Conservation (phyloP, 2,329 filamentous ascomycete genomes). For the Zymoseptoria brevis region DNA sequence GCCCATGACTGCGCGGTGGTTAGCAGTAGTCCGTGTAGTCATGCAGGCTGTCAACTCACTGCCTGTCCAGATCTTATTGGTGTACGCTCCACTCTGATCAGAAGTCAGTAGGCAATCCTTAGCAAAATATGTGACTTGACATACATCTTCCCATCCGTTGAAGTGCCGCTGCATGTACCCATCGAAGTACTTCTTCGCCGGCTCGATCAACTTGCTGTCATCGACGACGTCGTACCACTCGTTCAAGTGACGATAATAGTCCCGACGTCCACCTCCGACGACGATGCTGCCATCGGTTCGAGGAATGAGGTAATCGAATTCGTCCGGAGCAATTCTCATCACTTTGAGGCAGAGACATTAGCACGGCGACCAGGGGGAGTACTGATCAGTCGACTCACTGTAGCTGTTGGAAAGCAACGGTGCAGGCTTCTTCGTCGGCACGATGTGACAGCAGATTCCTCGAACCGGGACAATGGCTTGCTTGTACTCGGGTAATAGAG, state of each 20-base stretch:
- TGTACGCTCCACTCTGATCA: constrained; percentile 10
- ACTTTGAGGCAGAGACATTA: constrained; percentile 10
- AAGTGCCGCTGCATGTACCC: constrained; percentile 44
- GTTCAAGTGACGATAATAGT: constrained; percentile 16
- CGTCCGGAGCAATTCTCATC: constrained; percentile 12
- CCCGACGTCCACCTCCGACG: constrained; percentile 35
- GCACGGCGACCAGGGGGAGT: background rate
- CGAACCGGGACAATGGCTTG: constrained; percentile 24
- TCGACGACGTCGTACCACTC: constrained; percentile 43
- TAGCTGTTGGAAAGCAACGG: constrained; percentile 25
- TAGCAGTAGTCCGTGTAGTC: background rate
- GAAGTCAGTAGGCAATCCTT: background rate
- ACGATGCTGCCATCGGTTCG: constrained; percentile 40
- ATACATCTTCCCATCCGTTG: constrained; percentile 39
- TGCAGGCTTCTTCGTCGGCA: constrained; percentile 10
- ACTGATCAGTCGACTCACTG: background rate
- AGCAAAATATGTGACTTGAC: background rate
- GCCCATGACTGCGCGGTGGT: constrained; percentile 16
- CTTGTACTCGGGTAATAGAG: constrained; percentile 29
- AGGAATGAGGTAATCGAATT: constrained; percentile 37
- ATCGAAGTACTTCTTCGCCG: constrained; percentile 39
- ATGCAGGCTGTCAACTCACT: constrained; percentile 10
- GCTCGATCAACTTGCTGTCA: constrained; percentile 40
- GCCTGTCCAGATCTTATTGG: constrained; percentile 39
- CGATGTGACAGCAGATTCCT: constrained; percentile 43